Evolutionary conservation across 179 eudicot genomes (phyloP).

Genomic region (Actinidia chinensis): DNA sequence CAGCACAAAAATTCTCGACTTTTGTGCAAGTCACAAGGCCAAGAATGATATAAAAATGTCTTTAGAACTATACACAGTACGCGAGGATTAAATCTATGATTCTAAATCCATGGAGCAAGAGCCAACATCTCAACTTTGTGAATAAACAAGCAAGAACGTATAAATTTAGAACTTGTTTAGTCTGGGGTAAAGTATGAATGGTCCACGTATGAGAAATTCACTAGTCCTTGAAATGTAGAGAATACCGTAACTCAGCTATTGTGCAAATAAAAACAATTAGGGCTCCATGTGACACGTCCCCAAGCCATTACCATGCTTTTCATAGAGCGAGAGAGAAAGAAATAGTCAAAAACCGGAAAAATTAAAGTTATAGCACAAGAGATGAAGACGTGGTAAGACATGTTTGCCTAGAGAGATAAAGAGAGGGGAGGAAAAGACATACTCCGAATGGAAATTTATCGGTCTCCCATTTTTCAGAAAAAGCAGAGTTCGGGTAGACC

Average conservation of each 20-base stretch:
- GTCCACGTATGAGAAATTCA: not conserved
- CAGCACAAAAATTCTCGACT: not conserved
- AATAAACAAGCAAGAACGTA: not conserved
- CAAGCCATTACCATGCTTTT: not conserved
- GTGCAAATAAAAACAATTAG: not conserved
- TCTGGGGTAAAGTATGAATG: not conserved
- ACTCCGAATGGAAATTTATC: constrained; percentile 5
- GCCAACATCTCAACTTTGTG: too few relatives aligned
- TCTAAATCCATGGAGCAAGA: too few relatives aligned
- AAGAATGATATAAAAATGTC: too few relatives aligned
- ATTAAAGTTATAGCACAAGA: not conserved
- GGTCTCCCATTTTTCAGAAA: constrained; percentile 32
- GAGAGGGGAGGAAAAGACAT: constrained; percentile 21
- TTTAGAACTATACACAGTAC: not conserved
- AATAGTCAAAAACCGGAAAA: constrained; percentile 6
- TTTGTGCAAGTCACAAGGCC: not conserved
- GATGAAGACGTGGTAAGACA: not conserved
- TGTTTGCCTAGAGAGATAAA: not conserved
- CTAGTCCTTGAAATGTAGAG: not conserved
- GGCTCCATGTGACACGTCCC: not conserved
- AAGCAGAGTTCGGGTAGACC: constrained; percentile 73
- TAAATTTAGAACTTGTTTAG: too few relatives aligned
- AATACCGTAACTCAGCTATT: not conserved
- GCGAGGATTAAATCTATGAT: not conserved
- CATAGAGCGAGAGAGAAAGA: not conserved